Percentiles rank a stretch among this genome's conserved stretches.
Conservation (phyloP, 1,284 basidiomycete species). For the Salmacisia buchloeana region DNA sequence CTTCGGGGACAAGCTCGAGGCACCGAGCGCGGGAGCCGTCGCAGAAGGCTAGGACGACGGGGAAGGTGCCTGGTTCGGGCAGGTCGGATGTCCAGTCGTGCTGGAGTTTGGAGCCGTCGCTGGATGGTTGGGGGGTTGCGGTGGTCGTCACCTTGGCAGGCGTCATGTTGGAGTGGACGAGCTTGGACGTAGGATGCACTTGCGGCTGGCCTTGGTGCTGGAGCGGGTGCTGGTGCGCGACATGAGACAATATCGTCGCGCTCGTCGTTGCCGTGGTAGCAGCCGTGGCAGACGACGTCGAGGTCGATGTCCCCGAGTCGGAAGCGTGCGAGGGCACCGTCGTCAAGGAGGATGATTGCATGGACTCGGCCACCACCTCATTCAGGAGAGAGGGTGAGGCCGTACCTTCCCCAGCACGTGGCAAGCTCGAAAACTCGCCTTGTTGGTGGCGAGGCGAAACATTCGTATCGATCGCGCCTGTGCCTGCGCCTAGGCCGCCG, state of each 20-base stretch:
- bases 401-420: background rate
- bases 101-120: background rate
- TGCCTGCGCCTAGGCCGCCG: background rate
- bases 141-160: no score
- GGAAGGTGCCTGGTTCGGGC: conserved; percentile 27
- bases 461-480: background rate
- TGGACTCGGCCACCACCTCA: no score
- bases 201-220: no score
- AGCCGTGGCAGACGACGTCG: background rate
- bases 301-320: background rate
- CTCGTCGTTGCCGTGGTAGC: background rate
- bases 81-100: conserved; percentile 12
- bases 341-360: background rate
- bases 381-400: no score
- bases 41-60: conserved; percentile 32
- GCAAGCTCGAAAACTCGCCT: background rate
- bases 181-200: no score
- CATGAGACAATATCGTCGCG: no score
- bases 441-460: background rate
- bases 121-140: no score
- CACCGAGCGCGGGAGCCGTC: conserved; percentile 16
- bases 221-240: no score
- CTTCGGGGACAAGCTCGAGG: conserved; percentile 31
- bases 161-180: no score
- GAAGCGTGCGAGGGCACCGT: background rate